Evolutionary conservation across 1,284 basidiomycete species (phyloP).

Genomic region (Cronartium quercuum): DNA sequence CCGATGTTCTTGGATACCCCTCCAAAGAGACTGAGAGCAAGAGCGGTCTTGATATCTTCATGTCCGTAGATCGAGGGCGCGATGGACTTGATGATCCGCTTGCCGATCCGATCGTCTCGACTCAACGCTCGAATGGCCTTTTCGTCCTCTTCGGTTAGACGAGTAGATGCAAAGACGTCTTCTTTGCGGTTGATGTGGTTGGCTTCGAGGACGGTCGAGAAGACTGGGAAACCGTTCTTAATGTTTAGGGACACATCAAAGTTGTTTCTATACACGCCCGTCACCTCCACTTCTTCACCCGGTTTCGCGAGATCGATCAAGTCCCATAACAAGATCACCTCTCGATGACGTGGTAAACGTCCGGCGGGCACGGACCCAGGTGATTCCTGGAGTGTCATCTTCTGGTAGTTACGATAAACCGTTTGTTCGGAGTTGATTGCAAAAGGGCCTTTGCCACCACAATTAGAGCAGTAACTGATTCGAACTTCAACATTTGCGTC

Average conservation of each 20-base stretch:
- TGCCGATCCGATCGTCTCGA: constrained; percentile 86
- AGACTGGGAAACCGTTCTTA: constrained; percentile 98
- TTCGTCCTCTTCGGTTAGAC: constrained; percentile 93
- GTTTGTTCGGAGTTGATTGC: constrained; percentile 98
- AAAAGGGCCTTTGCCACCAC: constrained; percentile 90
- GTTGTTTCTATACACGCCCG: constrained; percentile 96
- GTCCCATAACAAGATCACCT: constrained; percentile 95
- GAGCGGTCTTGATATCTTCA: constrained; percentile 96
- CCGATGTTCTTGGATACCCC: constrained; percentile 93
- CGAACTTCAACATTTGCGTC: constrained; percentile 90
- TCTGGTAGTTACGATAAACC: constrained; percentile 97
- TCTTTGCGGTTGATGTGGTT: constrained; percentile 98
- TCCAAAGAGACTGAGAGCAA: constrained; percentile 89
- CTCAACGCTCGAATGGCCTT: constrained; percentile 78
- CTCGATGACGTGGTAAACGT: constrained; percentile 88
- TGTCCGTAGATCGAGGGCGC: constrained; percentile 98
- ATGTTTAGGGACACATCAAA: constrained; percentile 96
- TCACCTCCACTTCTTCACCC: constrained; percentile 97
- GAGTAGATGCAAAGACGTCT: constrained; percentile 83
- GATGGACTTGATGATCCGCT: constrained; percentile 95
- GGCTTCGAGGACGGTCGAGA: constrained; percentile 94
- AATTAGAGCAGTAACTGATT: constrained; percentile 88
- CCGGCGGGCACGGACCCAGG: constrained; percentile 98
- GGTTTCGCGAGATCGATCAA: constrained; percentile 96
- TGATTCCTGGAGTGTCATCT: constrained; percentile 96